Percentiles rank a stretch among this genome's conserved stretches.
These are phyloP conservation scores for Blastobotrys attinorum DNA, from an alignment of 805 yeast species.

Conservation along the genomic window DNA sequence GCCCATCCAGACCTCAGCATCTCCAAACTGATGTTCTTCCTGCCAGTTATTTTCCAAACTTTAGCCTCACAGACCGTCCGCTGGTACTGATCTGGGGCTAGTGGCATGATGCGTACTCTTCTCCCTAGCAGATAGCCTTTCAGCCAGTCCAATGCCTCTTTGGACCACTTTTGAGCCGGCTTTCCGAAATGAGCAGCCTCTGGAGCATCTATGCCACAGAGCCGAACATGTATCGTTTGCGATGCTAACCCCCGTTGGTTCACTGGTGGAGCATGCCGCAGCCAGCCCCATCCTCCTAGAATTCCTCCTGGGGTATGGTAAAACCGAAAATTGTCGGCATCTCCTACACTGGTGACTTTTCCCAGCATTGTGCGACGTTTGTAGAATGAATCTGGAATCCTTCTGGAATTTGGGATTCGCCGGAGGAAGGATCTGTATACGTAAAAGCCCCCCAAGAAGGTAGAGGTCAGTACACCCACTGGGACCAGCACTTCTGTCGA, in stretches of 20 bases:
- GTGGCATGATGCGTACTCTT: constrained; percentile 66
- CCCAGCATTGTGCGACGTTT: constrained; percentile 49
- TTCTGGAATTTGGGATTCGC: constrained; percentile 41
- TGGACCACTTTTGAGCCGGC: constrained; percentile 81
- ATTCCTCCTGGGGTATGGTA: constrained; percentile 92
- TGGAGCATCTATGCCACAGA: constrained; percentile 96
- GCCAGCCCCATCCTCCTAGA: constrained; percentile 90
- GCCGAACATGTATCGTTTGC: constrained; percentile 69
- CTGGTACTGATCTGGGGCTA: constrained; percentile 79
- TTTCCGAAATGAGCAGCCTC: constrained; percentile 92
- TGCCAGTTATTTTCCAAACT: constrained; percentile 56
- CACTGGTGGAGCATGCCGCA: constrained; percentile 55
- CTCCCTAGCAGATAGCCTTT: constrained; percentile 56
- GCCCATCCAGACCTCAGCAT: constrained; percentile 82
- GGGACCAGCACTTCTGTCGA: background rate
- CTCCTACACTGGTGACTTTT: constrained; percentile 83
- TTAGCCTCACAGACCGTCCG: constrained; percentile 75
- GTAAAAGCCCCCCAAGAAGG: constrained; percentile 34
- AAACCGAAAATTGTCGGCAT: constrained; percentile 90
- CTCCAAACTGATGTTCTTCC: constrained; percentile 74
- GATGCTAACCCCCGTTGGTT: constrained; percentile 41
- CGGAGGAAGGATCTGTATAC: constrained; percentile 41
- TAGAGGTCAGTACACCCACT: constrained; percentile 21
- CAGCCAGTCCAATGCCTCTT: constrained; percentile 79
- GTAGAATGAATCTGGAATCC: constrained; percentile 43